These are phyloP conservation scores for Teunomyces kruisii DNA, from an alignment of 805 yeast genomes.

Conservation along the genomic window DNA sequence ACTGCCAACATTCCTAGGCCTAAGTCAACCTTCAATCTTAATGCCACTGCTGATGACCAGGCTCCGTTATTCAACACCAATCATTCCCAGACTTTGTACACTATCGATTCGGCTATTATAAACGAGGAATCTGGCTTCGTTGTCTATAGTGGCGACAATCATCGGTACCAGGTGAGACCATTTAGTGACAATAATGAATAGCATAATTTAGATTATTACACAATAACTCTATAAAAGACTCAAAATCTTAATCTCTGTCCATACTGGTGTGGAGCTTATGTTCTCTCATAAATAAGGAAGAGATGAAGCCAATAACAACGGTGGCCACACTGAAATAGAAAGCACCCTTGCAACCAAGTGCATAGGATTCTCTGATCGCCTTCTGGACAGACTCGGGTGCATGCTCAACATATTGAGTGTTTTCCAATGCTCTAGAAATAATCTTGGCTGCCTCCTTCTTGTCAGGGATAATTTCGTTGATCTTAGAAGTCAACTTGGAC, in stretches of 20 bases:
- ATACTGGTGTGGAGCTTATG: conserved; percentile 55
- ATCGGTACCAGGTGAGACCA: conserved; percentile 18
- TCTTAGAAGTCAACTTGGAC: conserved; percentile 14
- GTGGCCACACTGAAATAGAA: conserved; percentile 48
- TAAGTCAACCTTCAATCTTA: conserved; percentile 17
- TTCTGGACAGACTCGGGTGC: conserved; percentile 55
- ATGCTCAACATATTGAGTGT: conserved; percentile 49
- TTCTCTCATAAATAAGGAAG: conserved; percentile 54
- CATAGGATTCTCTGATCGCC: conserved; percentile 53
- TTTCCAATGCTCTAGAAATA: conserved; percentile 53
- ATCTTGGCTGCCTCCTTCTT: conserved; percentile 40
- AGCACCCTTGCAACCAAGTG: conserved; percentile 51
- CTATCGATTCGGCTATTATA: not conserved
- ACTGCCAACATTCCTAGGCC: conserved; percentile 6
- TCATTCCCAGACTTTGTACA: conserved; percentile 11
- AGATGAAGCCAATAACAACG: conserved; percentile 38
- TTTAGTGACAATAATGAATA: not conserved
- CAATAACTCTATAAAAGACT: not conserved
- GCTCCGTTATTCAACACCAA: conserved; percentile 8
- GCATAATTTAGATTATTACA: not conserved
- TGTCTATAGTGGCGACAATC: conserved; percentile 20
- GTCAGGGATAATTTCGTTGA: conserved; percentile 20
- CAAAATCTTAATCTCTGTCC: conserved; percentile 38
- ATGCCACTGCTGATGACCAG: conserved; percentile 7
- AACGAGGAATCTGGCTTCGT: conserved; percentile 9